phyloP scores from a whole-genome alignment of 1,139 yeast species.

The Meyerozyma elateridarum region DNA sequence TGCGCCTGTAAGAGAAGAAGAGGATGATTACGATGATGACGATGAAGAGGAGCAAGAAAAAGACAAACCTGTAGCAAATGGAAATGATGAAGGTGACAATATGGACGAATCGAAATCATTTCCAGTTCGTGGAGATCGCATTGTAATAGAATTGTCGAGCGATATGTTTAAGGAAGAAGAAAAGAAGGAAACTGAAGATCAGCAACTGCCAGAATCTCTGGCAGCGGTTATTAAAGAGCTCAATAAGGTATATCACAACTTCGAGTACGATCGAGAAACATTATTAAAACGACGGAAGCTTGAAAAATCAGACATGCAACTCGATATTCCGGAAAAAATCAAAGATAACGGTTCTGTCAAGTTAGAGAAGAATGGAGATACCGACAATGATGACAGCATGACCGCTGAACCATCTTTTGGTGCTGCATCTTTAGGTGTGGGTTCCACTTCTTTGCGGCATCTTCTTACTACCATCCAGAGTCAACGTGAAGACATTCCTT shows the following conservation, averaged over 20 bases:
- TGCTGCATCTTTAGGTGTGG: conserved; percentile 54
- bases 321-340: conserved; percentile 43
- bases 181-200: conserved; percentile 7
- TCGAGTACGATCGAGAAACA: conserved; percentile 80
- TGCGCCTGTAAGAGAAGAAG: conserved; percentile 14
- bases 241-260: conserved; percentile 70
- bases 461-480: conserved; percentile 72
- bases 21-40: conserved; percentile 18
- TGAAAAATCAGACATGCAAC: conserved; percentile 72
- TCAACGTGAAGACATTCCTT: conserved; percentile 64
- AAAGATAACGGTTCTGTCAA: conserved; percentile 11
- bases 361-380: conserved; percentile 4
- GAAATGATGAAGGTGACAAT: conserved; percentile 38
- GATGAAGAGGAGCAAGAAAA: conserved; percentile 8
- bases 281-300: conserved; percentile 70
- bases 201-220: conserved; percentile 26
- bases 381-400: background rate
- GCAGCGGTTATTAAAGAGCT: conserved; percentile 37
- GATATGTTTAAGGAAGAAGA: conserved; percentile 9
- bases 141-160: conserved; percentile 29
- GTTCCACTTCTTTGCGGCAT: conserved; percentile 79
- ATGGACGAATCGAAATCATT: conserved; percentile 12
- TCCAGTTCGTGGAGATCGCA: conserved; percentile 17
- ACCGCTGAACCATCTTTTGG: background rate
- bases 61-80: conserved; percentile 10